Evolutionary conservation across 1,139 yeast genomes (phyloP).

Genomic region (Candida sanyaensis): DNA sequence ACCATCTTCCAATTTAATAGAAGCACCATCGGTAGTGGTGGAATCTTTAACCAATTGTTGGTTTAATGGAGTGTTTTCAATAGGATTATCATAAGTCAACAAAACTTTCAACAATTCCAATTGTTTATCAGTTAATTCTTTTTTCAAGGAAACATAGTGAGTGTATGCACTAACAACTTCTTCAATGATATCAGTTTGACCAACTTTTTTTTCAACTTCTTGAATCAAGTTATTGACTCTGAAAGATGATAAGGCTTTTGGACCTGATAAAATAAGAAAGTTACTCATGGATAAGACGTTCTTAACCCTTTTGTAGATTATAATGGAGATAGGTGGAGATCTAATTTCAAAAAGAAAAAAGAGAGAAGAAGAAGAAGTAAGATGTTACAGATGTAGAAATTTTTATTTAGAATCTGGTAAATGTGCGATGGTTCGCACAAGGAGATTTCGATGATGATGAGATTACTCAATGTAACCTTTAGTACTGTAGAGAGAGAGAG

Average conservation of each 20-base stretch:
- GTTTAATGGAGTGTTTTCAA: slow-evolving; percentile 57
- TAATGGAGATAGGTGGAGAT: slow-evolving; percentile 3
- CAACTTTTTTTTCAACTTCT: slow-evolving; percentile 71
- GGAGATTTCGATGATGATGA: background rate
- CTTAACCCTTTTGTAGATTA: background rate
- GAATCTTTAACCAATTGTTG: slow-evolving; percentile 41
- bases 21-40: slow-evolving; percentile 27
- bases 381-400: background rate
- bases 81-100: slow-evolving; percentile 72
- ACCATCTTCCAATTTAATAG: slow-evolving; percentile 42
- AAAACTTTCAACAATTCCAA: slow-evolving; percentile 57
- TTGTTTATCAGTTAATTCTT: slow-evolving; percentile 35
- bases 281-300: slow-evolving; percentile 15
- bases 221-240: slow-evolving; percentile 72
- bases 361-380: background rate
- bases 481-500: too few species aligned
- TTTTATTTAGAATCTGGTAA: background rate
- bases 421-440: slow-evolving; percentile 1
- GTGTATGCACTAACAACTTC: slow-evolving; percentile 74
- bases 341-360: slow-evolving; percentile 2
- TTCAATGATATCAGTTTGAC: slow-evolving; percentile 59
- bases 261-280: slow-evolving; percentile 77
- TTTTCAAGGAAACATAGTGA: slow-evolving; percentile 72
- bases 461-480: background rate
- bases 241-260: slow-evolving; percentile 85